Evolutionary conservation across 768 basidiomycete genomes (phyloP), one percentile per base, ranked within the genome.

Genomic region (Mycena floridula): DNA sequence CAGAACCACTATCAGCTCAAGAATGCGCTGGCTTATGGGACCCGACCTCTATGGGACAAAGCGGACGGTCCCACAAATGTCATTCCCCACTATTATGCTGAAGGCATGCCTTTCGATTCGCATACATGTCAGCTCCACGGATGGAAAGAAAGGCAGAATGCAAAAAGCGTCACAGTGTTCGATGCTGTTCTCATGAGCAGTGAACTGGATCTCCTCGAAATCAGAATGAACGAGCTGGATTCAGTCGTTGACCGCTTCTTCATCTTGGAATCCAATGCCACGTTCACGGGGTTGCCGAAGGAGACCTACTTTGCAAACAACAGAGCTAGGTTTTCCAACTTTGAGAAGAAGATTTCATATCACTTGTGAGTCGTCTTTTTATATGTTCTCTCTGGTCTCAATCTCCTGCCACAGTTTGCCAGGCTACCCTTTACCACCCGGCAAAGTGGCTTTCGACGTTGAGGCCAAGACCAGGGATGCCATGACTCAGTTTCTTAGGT

Each of bases 131-230:
- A 54, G 28, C 57, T 81, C 11, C 81, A 84, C 48, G 73, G 74
- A 18, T 84, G 79, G 78, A 48, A 59, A n/a, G 43, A 58, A 43
- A 65, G 78, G 36, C 49, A 52, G 30, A 53, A 56, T 15, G 38
- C 48, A 24, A 56, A 53, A 36, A 60, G 62, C 24, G 52, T 77
- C 37, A 73, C 71, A 62, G 66, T 76, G 26, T 54, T 76, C 39
- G 81, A 82, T 51, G 76, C 79, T 4, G 70, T 81, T 35, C 62
- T 84, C 43, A 74, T 82, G 68, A 77, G 73, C 65, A 78, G 70
- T 47, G 81, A 84, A 54, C 61, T 82, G 25, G 82, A 82, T 54
- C 62, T 84, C 22, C 57, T 82, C 40, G 80, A 82, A 56, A 73
- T 82, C 43, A 72, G 82, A 18, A 60, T 82, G 63, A 64, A 79